Conservation (phyloP, 1,284 basidiomycete genomes). For the Vanrija humicola region DNA sequence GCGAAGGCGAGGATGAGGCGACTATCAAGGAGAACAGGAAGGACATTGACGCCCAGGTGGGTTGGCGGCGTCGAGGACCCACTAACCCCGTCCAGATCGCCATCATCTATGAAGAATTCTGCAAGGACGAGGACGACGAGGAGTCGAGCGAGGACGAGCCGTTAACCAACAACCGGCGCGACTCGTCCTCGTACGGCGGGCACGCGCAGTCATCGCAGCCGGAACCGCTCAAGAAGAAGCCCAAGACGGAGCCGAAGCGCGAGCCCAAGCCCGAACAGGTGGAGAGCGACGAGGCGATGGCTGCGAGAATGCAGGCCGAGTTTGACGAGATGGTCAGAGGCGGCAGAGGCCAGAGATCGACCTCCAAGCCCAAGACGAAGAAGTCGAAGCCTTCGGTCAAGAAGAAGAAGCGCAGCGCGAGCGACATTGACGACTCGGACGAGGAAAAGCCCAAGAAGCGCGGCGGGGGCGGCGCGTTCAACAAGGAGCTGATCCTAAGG, state of each 20-base stretch:
- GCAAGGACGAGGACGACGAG: constrained; percentile 6
- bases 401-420: constrained; percentile 14
- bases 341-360: constrained; percentile 18
- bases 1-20: constrained; percentile 35
- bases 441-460: constrained; percentile 19
- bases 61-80: background rate
- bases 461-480: constrained; percentile 44
- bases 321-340: constrained; percentile 21
- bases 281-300: constrained; percentile 30
- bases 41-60: constrained; percentile 42
- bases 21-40: constrained; percentile 37
- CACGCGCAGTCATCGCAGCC: constrained; percentile 25
- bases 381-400: constrained; percentile 16
- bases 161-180: too few species aligned
- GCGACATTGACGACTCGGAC: constrained; percentile 23
- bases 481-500: constrained; percentile 48
- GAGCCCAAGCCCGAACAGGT: constrained; percentile 5
- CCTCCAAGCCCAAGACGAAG: background rate
- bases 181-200: background rate
- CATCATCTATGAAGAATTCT: constrained; percentile 37
- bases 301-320: constrained; percentile 30
- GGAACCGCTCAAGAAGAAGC: constrained; percentile 12
- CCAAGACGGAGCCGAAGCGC: constrained; percentile 11
- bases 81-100: constrained; percentile 28
- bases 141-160: constrained; percentile 1